Base-by-base conservation (phyloP, 163 green algal genomes). In the Chloromonas sp. region DNA sequence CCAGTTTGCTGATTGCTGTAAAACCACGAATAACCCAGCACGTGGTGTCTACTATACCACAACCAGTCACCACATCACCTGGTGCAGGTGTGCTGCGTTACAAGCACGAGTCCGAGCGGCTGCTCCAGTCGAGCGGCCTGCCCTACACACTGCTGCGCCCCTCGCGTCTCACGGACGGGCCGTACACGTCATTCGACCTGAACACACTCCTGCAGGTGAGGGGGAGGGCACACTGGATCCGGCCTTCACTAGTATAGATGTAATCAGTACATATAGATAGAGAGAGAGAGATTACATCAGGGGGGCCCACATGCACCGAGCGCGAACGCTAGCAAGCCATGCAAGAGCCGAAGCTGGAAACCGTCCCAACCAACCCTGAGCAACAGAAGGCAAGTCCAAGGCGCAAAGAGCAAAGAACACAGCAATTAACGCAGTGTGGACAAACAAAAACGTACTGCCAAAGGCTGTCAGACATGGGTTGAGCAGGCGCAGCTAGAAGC, bases 151-250 rank as follows among this genome's bases (percentile, higher is more conserved):
- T 98, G 78, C 60, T 98, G 79, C 89, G 90, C 3, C 95, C 95
- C 58, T 88, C 85, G 62, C 92, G 95, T 71, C 92, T 98, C 13
- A 98, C 95, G 15, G 97, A 99, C 88, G 97, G 96, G 0, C 97
- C 97, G 36, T 99, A 99, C 93, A 99, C 97, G 58, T 97, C 91
- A 5, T 98, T 95, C 87, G 96, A 99, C 91, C 87, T 99, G 70
- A 99, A 99, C 91, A 99, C 96, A 0, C 89, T 99, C 83, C 86
- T 98, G 5, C 87, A 96, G 80, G 92, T 91, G 60, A 60, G 74
- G 59, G 36, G 8, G 74, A 80, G 74, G 14, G 14, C 36, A 59
- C 58, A 2, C 74, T 13, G 14, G 11, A n/a, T 5, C 58, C 2
- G 14, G 11, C 14, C 14, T 5, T 59, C 2, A 57, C 14, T 15